Evolutionary conservation across 345 rosid species (phyloP).

Genomic region (Angophora floribunda): DNA sequence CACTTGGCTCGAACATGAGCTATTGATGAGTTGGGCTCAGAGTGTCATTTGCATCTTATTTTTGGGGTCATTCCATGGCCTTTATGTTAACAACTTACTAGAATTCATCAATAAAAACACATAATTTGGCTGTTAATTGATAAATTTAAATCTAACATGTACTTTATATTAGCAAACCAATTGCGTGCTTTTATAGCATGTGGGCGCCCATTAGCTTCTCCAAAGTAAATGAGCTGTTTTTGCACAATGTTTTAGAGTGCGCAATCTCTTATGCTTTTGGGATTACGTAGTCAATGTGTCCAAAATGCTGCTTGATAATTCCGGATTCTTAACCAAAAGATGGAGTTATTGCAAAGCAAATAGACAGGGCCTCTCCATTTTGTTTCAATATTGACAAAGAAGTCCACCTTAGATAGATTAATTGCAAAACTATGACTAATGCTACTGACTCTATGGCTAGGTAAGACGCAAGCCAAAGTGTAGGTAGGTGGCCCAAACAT

Average conservation of each 20-base stretch:
- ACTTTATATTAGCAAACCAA: no score
- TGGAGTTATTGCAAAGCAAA: background rate
- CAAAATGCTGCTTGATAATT: background rate
- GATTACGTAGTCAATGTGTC: background rate
- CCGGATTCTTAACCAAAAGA: background rate
- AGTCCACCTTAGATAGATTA: background rate
- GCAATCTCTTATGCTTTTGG: background rate
- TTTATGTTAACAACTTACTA: background rate
- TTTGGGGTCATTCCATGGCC: no score
- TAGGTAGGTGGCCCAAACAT: no score
- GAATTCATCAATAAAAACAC: background rate
- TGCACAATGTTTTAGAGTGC: background rate
- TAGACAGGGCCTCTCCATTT: background rate
- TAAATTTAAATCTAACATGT: background rate
- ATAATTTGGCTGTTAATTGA: no score
- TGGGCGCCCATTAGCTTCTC: background rate
- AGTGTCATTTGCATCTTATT: no score
- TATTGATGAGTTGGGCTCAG: background rate
- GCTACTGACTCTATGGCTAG: background rate
- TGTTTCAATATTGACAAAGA: background rate
- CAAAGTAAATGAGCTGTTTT: background rate
- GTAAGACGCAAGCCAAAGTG: no score
- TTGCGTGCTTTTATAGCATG: background rate
- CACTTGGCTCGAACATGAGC: no score
- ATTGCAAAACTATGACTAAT: background rate